phyloP scores from a whole-genome alignment of 345 rosid species.

The Syzygium oleosum region DNA sequence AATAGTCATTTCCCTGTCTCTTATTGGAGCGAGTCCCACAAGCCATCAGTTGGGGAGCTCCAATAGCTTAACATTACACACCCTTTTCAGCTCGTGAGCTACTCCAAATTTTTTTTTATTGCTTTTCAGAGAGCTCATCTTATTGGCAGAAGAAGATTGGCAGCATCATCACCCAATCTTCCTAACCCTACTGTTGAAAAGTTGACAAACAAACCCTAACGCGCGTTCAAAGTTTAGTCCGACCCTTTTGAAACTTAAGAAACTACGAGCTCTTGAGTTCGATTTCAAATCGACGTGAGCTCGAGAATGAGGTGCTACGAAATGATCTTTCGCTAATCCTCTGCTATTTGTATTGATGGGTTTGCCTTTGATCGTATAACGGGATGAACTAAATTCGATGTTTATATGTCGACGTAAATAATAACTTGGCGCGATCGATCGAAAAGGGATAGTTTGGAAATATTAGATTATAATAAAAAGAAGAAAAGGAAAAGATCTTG shows the following conservation, averaged over 20 bases:
- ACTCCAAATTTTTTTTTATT: neutral
- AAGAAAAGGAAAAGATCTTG: neutral
- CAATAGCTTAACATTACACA: neutral
- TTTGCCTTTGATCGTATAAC: neutral
- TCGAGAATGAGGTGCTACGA: neutral
- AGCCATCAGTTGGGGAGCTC: neutral
- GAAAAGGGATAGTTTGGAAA: neutral
- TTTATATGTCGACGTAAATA: neutral
- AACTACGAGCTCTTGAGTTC: neutral
- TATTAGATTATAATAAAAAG: neutral
- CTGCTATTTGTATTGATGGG: neutral
- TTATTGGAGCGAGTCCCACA: neutral
- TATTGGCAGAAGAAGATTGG: neutral
- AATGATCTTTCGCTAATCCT: neutral
- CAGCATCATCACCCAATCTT: neutral
- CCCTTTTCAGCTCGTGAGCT: neutral
- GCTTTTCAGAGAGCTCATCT: neutral
- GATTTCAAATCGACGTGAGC: neutral
- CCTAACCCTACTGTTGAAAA: neutral
- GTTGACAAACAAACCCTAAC: neutral
- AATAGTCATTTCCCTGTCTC: neutral
- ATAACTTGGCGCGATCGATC: rapidly evolving
- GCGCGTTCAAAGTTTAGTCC: neutral
- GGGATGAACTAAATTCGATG: neutral
- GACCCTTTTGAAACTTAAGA: neutral